Base-by-base conservation (phyloP, 164 flowering plant genomes). In the Malania oleifera region DNA sequence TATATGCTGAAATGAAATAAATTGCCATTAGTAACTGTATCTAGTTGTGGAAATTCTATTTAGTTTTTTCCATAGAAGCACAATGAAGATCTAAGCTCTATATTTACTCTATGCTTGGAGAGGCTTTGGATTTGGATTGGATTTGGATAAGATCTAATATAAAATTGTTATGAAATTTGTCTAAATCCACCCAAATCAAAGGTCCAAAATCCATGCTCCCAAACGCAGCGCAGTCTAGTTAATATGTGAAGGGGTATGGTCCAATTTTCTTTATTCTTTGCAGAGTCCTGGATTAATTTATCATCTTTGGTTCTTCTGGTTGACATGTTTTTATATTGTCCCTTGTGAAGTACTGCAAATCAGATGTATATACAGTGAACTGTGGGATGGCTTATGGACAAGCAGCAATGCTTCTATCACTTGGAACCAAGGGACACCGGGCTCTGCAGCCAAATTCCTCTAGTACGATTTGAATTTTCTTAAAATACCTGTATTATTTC, bases 391-490 rank as follows among this genome's bases (percentile, higher is more conserved):
- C 98, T 5, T 83, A 52, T 71, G 98, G 98, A 65, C 98, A 93
- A 80, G 96, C 98, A 59, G 98, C 97, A 49, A 84, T 93, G 98
- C 83, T 93, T 61, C 73, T 90, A 15, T 67, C 92, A 39, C 76
- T 79, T 69, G 97, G 97, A 68, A 65, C 73, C 38, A 87, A 87
- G 77, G 98, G 98, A 61, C 72, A 59, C 39, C 97, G 97, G 57
- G 87, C 76, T 59, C 27, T 86, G 20, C 84, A 70, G 75, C 92
- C 96, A 66, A 73, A 82, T 71, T 69, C 85, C 20, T 79, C 82
- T 25, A 86, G 98, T 93, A 86, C 56, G 85, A 37, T 61, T 54
- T 48, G 1, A 22, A 18, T 65, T 48, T 43, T 52, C 26, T 56
- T 35, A 23, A 15, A 54, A 19, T 37, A 19, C 18, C 25, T 18